Evolutionary conservation across 2,329 filamentous ascomycete species (phyloP).

Genomic region (Emericellopsis atlantica): DNA sequence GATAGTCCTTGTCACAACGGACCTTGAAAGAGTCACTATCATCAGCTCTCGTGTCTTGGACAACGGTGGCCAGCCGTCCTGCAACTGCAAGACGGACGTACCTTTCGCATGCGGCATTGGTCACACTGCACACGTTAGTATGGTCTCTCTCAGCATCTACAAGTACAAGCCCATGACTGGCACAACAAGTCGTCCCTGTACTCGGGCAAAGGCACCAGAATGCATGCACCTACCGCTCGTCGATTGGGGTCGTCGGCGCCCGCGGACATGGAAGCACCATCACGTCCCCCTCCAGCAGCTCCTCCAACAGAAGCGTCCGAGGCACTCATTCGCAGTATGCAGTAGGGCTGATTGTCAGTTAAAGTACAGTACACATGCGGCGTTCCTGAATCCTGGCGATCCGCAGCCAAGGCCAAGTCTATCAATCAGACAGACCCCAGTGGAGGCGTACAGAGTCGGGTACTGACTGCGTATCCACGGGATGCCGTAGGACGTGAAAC

Average conservation of each 20-base stretch:
- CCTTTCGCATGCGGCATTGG: constrained; percentile 28
- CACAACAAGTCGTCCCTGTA: too few species aligned
- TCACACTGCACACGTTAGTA: constrained; percentile 22
- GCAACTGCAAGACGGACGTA: constrained; percentile 9
- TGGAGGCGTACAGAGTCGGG: too few species aligned
- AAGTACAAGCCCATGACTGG: background rate
- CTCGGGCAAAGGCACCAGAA: too few species aligned
- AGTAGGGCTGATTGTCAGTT: too few species aligned
- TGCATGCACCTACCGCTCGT: constrained; percentile 15
- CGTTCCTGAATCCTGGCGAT: too few species aligned
- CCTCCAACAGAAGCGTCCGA: background rate
- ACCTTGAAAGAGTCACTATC: constrained; percentile 24
- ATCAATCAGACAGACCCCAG: too few species aligned
- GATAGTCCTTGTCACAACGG: constrained; percentile 44
- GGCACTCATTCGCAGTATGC: too few species aligned
- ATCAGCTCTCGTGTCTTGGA: background rate
- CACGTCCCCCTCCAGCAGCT: background rate
- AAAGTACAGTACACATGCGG: too few species aligned
- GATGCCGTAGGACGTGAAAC: too few species aligned
- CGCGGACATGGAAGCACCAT: constrained; percentile 10
- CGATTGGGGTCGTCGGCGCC: constrained; percentile 18
- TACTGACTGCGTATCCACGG: too few species aligned
- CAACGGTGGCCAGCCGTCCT: background rate
- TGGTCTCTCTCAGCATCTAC: constrained; percentile 4
- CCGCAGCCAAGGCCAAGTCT: too few species aligned